Conservation (phyloP, 2,329 filamentous ascomycete genomes). For the Delphinella strobiligena region DNA sequence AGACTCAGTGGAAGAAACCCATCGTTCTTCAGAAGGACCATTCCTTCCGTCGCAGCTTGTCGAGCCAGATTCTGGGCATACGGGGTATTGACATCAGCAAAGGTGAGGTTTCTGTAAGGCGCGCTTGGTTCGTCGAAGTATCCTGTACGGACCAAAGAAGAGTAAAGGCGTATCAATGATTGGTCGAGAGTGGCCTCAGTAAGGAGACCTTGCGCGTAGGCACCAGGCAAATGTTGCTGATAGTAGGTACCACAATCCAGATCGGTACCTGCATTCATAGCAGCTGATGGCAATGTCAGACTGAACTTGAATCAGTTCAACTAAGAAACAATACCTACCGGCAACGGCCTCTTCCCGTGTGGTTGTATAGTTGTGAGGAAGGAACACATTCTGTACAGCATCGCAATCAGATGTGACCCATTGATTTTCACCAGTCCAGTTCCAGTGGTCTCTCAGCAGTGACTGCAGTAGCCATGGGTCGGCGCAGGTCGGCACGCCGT, state of each 20-base stretch:
- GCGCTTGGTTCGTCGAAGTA: conserved; percentile 42
- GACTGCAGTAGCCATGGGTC: conserved; percentile 50
- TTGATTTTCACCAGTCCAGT: conserved; percentile 48
- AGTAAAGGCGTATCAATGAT: conserved; percentile 41
- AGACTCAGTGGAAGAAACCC: conserved; percentile 32
- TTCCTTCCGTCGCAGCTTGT: conserved; percentile 36
- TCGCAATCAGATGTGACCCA: conserved; percentile 57
- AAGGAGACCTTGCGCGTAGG: conserved; percentile 30
- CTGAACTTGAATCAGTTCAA: neutral
- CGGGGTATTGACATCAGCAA: conserved; percentile 43
- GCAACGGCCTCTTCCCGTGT: conserved; percentile 36
- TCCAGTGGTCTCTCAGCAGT: conserved; percentile 54
- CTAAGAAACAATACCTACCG: neutral
- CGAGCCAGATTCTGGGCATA: conserved; percentile 44
- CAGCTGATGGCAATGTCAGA: conserved; percentile 14
- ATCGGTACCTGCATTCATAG: conserved; percentile 41
- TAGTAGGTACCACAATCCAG: conserved; percentile 41
- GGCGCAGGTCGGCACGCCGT: conserved; percentile 54
- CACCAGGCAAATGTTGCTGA: conserved; percentile 31
- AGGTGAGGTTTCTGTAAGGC: conserved; percentile 41
- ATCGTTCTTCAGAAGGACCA: conserved; percentile 42
- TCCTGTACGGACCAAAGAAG: conserved; percentile 42
- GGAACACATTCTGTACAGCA: conserved; percentile 46
- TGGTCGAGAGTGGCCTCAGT: conserved; percentile 35
- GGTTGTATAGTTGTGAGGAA: conserved; percentile 32